Base-by-base conservation (phyloP, 225 moss, liverwort and hornwort species). In the Pseudoscleropodium purum region DNA sequence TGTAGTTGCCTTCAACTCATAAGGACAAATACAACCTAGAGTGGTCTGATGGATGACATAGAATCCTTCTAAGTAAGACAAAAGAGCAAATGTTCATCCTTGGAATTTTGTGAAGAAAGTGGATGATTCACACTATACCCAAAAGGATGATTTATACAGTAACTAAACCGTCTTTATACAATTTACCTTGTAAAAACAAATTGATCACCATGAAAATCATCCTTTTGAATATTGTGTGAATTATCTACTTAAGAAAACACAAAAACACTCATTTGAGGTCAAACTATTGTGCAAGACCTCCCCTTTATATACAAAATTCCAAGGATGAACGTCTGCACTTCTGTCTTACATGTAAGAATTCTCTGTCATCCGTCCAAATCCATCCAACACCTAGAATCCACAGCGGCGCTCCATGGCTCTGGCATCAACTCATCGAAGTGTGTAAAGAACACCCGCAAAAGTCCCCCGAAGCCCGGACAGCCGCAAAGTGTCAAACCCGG, bases 21-120 rank as follows among this genome's bases (percentile, higher is more conserved):
- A 29, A 10, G 0, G 45, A 43, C 6, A 6, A 6, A 0, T 41
- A 0, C 0, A 1, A 1, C 29, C 3, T 0, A 74, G 0, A 45
- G 18, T 26, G 24, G 25, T 41, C 3, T 1, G 1, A 41, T 41
- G 41, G 3, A 41, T 15, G 8, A 72, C 2, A 15, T 0, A 45
- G 1, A 73, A 30, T 45, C 74, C 6, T 9, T 73, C 5, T 41
- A 17, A 0, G 1, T 18, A 45, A 45, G 18, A 30, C 0, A 17
- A 3, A 74, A 29, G 17, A 45, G 2, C 0, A 74, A 4, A 17
- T 45, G 3, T 10, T 29, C 10, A 45, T 74, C 74, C 0, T 17
- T 74, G 1, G 3, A 45, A 29, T 29, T 29, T 17, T 43, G 16
- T 29, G 10, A 3, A 74, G 29, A 45, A 45, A 29, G 2, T 45